Base-by-base conservation (phyloP, 306 rosid genomes). In the Cucurbita argyrosperma region DNA sequence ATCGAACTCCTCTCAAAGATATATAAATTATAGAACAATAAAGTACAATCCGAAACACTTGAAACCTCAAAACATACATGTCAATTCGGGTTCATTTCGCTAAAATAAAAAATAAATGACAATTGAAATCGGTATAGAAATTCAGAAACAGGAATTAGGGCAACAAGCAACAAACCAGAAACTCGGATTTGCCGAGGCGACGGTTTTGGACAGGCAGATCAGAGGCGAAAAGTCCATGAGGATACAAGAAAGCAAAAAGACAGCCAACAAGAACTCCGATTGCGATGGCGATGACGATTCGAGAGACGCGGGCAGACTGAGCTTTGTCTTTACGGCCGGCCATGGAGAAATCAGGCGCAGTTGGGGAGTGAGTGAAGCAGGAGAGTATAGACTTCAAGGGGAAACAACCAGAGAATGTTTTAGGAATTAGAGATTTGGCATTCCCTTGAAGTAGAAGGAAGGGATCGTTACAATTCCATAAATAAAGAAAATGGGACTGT, bases 271-370 rank as follows among this genome's bases (percentile, higher is more conserved):
- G 71, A 76, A 90, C 80, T 72, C 96, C 97, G 64, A 84, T 54
- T 35, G 76, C 60, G 62, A 88, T 76, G 30, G 96, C 90, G 8
- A 37, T 26, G 46, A 46, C 56, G 62, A 92, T 78, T 43, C 86
- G 87, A 85, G 92, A 88, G 71, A 79, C 83, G 6, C 79, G 65
- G 58, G 51, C 14, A 5, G 90, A 80, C n/a, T 83, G 90, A 10
- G 73, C 42, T 70, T 92, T 92, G 1, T 90, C 97, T 57, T 88
- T 79, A 47, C 96, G 97, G 83, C 84, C 88, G 39, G 84, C 95
- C 97, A 92, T 89, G 72, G 51, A 15, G 74, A 51, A 67, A 67
- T 45, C 21, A 66, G 10, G 39, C n/a, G 72, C 18, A 21, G 73
- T 5, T 45, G 5, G 18, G 18, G 74, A 30, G 59, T 8, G 15